A percentile compares a stretch with the other conserved stretches of the same genome.
Evolutionary conservation across 441 rosid species (phyloP).

Genomic region (Capsella rubella): DNA sequence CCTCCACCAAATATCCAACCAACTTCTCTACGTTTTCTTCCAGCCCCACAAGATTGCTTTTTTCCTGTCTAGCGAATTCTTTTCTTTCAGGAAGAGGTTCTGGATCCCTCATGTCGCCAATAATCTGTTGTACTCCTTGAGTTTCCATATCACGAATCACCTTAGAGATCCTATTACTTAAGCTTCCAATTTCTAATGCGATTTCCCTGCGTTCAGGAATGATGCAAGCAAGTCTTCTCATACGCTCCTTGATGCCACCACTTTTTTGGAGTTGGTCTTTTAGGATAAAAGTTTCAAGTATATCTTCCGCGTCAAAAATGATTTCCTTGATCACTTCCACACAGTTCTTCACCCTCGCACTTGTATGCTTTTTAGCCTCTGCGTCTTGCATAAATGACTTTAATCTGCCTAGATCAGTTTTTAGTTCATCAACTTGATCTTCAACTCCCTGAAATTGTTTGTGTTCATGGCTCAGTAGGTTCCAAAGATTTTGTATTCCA

Average conservation of each 20-base stretch:
- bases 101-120: neutral
- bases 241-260: neutral
- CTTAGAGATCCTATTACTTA: neutral
- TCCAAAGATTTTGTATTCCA: constrained; percentile 36
- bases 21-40: no score
- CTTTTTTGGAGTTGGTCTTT: neutral
- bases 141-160: neutral
- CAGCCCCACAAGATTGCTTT: no score
- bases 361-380: constrained; percentile 35
- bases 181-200: neutral
- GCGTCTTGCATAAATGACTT: constrained; percentile 43
- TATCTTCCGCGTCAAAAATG: constrained; percentile 39
- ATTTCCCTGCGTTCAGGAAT: neutral
- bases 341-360: constrained; percentile 5
- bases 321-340: constrained; percentile 27
- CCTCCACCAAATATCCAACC: constrained; percentile 15
- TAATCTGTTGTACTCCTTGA: neutral
- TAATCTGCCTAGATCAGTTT: constrained; percentile 30
- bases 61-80: no score
- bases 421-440: constrained; percentile 32
- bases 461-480: constrained; percentile 19
- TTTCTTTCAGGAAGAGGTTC: no score
- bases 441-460: constrained; percentile 25
- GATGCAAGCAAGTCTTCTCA: neutral
- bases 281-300: constrained; percentile 24